phyloP scores from a whole-genome alignment of 2,329 filamentous ascomycete species.

The Fusarium circinatum region DNA sequence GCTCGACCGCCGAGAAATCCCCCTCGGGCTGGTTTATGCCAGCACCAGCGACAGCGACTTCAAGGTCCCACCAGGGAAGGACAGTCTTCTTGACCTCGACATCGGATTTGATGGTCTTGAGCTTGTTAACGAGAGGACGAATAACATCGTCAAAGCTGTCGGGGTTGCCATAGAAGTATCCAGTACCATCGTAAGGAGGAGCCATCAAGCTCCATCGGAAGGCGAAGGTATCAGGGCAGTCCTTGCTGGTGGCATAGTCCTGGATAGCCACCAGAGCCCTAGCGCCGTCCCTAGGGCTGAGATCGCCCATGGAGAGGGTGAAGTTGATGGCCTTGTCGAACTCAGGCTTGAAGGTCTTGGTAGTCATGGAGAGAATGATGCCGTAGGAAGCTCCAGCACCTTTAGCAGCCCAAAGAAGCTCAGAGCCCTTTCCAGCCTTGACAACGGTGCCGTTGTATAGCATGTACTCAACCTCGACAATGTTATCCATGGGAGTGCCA shows the following conservation, averaged over 20 bases:
- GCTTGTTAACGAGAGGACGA: constrained; percentile 18
- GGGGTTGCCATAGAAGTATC: constrained; percentile 44
- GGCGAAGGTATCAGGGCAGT: constrained; percentile 37
- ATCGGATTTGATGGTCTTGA: constrained; percentile 21
- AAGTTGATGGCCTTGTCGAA: constrained; percentile 37
- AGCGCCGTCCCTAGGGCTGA: constrained; percentile 23
- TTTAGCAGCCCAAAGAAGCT: constrained; percentile 40
- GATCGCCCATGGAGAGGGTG: constrained; percentile 29
- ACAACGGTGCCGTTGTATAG: constrained; percentile 42
- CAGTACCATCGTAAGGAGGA: constrained; percentile 21
- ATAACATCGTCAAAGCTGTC: constrained; percentile 29
- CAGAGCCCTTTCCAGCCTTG: constrained; percentile 29
- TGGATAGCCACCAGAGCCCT: constrained; percentile 38
- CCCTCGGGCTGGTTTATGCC: constrained; percentile 38
- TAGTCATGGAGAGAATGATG: constrained; percentile 38
- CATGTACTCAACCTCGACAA: constrained; percentile 39
- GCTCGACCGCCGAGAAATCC: constrained; percentile 36
- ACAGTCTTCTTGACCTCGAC: constrained; percentile 29
- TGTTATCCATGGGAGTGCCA: constrained; percentile 38
- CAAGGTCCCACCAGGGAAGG: constrained; percentile 39
- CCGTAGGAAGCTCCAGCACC: constrained; percentile 40
- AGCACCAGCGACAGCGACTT: constrained; percentile 27
- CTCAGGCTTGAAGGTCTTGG: constrained; percentile 38
- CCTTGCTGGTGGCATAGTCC: constrained; percentile 25
- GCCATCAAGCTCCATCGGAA: constrained; percentile 37